phyloP scores from a whole-genome alignment of 257 asterid species.

The Hygrophila difformis region DNA sequence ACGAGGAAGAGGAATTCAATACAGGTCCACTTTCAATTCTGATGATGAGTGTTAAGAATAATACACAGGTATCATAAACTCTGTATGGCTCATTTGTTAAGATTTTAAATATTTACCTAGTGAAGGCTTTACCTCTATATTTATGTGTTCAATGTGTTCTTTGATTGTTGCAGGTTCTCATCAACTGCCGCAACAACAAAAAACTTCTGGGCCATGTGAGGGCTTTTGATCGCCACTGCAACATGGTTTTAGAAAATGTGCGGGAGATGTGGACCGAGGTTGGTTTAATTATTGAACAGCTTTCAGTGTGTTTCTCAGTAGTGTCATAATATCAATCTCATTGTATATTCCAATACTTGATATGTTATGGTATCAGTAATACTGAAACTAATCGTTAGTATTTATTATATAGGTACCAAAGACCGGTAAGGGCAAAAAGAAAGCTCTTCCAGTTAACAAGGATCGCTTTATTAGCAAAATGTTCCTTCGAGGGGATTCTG shows the following conservation, averaged over 20 bases:
- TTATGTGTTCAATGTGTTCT: too few relatives aligned
- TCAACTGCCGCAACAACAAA: slow-evolving; percentile 81
- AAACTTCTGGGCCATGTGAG: slow-evolving; percentile 89
- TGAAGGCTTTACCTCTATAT: too few relatives aligned
- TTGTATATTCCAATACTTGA: not conserved
- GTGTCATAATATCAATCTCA: not conserved
- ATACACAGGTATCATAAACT: slow-evolving; percentile 41
- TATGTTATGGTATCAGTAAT: slow-evolving; percentile 2
- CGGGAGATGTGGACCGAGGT: slow-evolving; percentile 97
- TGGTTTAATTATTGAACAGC: not conserved
- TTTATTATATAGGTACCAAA: slow-evolving; percentile 52
- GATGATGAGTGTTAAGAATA: slow-evolving; percentile 71
- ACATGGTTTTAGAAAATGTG: slow-evolving; percentile 88
- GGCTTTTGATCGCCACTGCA: slow-evolving; percentile 89
- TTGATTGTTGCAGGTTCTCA: slow-evolving; percentile 44
- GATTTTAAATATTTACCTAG: too few relatives aligned
- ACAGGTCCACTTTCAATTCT: slow-evolving; percentile 89
- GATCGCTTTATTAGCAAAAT: slow-evolving; percentile 81
- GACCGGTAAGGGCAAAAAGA: slow-evolving; percentile 90
- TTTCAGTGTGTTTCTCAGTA: not conserved
- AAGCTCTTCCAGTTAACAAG: slow-evolving; percentile 78
- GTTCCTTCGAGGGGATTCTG: slow-evolving; percentile 94
- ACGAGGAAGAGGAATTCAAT: slow-evolving; percentile 94
- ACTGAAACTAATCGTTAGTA: slow-evolving; percentile 2
- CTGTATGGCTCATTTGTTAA: not conserved